These are phyloP conservation scores for Fusarium subtropicale DNA, from an alignment of 2,329 filamentous ascomycete genomes.

Conservation along the genomic window DNA sequence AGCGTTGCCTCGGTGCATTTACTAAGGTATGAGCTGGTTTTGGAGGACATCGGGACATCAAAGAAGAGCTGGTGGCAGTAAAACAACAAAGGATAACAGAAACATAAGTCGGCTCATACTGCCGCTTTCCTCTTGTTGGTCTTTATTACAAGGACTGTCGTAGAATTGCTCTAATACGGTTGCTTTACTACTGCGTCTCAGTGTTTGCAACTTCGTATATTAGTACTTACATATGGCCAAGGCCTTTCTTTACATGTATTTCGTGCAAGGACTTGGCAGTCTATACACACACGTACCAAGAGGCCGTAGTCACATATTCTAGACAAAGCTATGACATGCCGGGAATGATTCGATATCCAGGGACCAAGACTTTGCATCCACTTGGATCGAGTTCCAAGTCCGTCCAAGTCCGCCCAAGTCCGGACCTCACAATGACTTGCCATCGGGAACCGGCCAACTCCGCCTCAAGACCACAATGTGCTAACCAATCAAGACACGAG, in stretches of 20 bases:
- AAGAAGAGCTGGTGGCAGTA: not conserved
- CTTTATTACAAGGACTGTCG: not conserved
- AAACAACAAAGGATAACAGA: not conserved
- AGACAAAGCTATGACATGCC: not conserved
- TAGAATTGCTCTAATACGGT: not conserved
- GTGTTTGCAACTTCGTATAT: not conserved
- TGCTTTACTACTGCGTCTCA: not conserved
- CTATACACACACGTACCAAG: not conserved
- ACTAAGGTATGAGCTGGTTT: no score
- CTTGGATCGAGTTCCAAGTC: constrained; percentile 3
- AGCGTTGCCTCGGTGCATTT: not conserved
- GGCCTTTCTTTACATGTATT: not conserved
- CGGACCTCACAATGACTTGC: constrained; percentile 26
- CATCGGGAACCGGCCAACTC: constrained; percentile 41
- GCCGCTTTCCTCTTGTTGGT: not conserved
- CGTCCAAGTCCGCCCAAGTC: constrained; percentile 26
- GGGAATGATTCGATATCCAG: not conserved
- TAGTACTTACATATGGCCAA: no score
- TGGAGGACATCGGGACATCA: not conserved
- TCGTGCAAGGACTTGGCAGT: not conserved
- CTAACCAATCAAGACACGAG: constrained; percentile 31
- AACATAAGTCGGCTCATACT: not conserved
- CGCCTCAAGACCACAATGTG: constrained; percentile 6
- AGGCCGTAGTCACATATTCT: not conserved
- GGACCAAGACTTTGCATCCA: not conserved